Base-by-base conservation (phyloP, 1,284 basidiomycete species). In the Vanrija sp. region DNA sequence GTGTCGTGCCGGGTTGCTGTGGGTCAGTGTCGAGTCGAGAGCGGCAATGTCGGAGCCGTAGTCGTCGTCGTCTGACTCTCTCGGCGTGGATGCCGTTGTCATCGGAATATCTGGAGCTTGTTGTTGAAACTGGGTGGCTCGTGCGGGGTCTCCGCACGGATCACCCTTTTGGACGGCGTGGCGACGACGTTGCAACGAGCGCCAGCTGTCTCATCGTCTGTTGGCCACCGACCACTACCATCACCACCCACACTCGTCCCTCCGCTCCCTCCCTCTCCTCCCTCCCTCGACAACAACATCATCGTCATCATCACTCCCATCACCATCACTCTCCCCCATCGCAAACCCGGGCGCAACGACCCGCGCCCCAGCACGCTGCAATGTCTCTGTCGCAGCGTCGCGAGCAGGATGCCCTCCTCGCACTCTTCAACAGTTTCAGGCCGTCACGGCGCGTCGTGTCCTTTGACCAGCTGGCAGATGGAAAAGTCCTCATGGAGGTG, bases 351-450 rank as follows among this genome's bases (percentile, higher is more conserved):
- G 31, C 5, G n/a, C n/a, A 18, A 18, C 38, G 19, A 5, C 20
- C 31, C 45, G n/a, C 31, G 31, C 31, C 31, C 31, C 8, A 31
- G 12, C 41, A 22, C 41, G 16, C 20, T 43, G 22, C 41, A 43
- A 46, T 35, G 23, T 47, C 41, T 45, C 56, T 67, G 64, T 61
- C 68, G 7, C 31, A 31, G 31, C 50, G 60, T 25, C 55, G 64
- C 41, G 72, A 75, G 58, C 70, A 75, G 59, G 64, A 63, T 45
- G 69, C 72, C 45, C 57, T 75, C 39, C 53, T 73, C 49, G 70
- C 71, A 23, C 71, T 67, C 47, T 56, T 75, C 62, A 72, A 73
- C 57, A 62, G 66, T 12, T 71, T 73, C 60, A 60, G 62, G 45
- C 64, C 66, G 18, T 59, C 63, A 3, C 60, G 57, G 44, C 62